Evolutionary conservation across 2,329 filamentous ascomycete species (phyloP), one percentile per base, ranked within the genome.

Genomic region (Fusarium chaquense): DNA sequence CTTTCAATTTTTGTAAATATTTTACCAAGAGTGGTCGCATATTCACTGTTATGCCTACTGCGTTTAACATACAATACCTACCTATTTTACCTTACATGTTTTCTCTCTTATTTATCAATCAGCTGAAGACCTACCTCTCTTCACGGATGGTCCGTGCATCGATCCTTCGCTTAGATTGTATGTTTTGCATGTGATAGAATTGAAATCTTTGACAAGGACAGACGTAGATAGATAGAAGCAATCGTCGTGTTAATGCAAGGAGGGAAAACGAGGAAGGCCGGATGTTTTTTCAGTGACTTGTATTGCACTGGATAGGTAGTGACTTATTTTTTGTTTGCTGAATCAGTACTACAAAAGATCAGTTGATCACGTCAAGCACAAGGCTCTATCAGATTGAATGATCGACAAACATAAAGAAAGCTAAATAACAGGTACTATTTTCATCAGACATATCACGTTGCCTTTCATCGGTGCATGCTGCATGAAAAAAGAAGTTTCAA

Each of bases 181-280:
- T 36, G 38, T 61, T 65, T 61, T 61, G 33, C 62, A 65, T 65
- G 62, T 65, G 62, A 65, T 13, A 35, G 26, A 28, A 46, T 53
- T 46, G 28, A 16, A 38, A 20, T 12, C 9, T 36, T 28, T 38
- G 10, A 11, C 9, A 32, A 24, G 24, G 41, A 43, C 30, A 8
- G 15, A 20, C 18, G 13, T 12, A 9, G 46, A 6, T 12, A 9
- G 46, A 6, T 11, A 20, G 4, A 38, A 30, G 20, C 12, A 13
- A 20, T 40, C 15, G 12, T 22, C 10, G 2, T 47, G 24, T 7
- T 36, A 12, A 50, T 32, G 5, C 10, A 16, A 33, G 3, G 12
- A n/a, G 6, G 22, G 18, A 3, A 13, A 16, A 16, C 6, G 36
- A 36, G 11, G 13, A 30, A 13, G 9, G 18, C 3, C 5, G 9